Evolutionary conservation across 805 yeast species (phyloP).

Genomic region (Priceomyces carsonii): DNA sequence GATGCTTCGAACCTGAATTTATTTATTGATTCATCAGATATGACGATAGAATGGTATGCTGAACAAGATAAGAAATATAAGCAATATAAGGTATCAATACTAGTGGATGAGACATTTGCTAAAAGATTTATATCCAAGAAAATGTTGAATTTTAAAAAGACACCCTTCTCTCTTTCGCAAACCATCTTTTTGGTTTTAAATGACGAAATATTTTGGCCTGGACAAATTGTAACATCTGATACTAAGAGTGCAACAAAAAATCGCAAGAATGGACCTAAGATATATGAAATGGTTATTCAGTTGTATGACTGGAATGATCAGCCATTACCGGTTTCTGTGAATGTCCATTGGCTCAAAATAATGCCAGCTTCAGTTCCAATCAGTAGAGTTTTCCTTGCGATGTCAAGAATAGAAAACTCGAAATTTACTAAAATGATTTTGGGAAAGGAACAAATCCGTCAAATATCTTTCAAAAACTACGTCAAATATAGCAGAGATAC

Average conservation of each 20-base stretch:
- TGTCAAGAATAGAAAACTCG: constrained; percentile 57
- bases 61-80: constrained; percentile 43
- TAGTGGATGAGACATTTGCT: constrained; percentile 49
- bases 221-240: constrained; percentile 49
- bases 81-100: constrained; percentile 44
- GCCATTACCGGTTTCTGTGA: constrained; percentile 48
- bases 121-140: constrained; percentile 50
- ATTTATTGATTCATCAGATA: constrained; percentile 39
- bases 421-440: constrained; percentile 53
- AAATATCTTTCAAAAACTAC: constrained; percentile 57
- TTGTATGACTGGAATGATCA: constrained; percentile 59
- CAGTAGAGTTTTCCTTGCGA: constrained; percentile 63
- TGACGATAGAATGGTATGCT: constrained; percentile 52
- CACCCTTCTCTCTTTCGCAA: constrained; percentile 62
- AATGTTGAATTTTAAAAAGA: constrained; percentile 52
- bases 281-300: constrained; percentile 48
- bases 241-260: constrained; percentile 18
- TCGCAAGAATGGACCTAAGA: constrained; percentile 23
- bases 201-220: constrained; percentile 58
- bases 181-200: constrained; percentile 56
- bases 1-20: constrained; percentile 42
- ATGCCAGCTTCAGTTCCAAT: constrained; percentile 66
- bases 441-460: constrained; percentile 56
- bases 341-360: constrained; percentile 38
- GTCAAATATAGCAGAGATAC: constrained; percentile 49